Evolutionary conservation across 106 monocot species (phyloP).

Genomic region (Acorus gramineus): DNA sequence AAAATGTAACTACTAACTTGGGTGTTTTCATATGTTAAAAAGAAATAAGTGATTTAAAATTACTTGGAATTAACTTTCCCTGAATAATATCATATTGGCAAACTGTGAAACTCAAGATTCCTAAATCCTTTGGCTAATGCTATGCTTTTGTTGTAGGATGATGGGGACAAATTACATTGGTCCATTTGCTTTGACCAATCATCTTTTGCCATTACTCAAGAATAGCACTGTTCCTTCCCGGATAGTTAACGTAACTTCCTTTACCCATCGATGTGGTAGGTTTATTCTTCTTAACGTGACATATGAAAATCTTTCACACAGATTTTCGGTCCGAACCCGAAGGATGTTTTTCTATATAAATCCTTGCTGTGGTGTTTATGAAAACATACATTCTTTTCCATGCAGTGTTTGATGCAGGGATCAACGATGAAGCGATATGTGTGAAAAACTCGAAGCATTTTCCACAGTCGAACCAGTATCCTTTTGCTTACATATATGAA

Average conservation of each 20-base stretch:
- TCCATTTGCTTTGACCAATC: conserved; percentile 62
- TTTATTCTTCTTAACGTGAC: conserved; percentile 2
- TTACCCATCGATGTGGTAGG: conserved; percentile 86
- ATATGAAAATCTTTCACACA: neutral
- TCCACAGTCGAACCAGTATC: conserved; percentile 30
- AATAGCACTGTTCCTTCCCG: conserved; percentile 70
- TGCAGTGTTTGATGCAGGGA: conserved; percentile 24
- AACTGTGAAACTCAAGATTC: too few species aligned
- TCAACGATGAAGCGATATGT: conserved; percentile 13
- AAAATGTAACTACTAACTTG: too few species aligned
- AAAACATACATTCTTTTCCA: neutral
- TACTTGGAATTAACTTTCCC: too few species aligned
- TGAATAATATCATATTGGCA: too few species aligned
- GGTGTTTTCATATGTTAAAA: too few species aligned
- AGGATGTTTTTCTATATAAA: too few species aligned
- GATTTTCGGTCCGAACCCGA: neutral
- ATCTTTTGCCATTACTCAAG: conserved; percentile 77
- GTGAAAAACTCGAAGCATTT: conserved; percentile 12
- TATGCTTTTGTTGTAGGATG: conserved; percentile 50
- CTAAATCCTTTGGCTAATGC: neutral
- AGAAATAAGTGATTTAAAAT: too few species aligned
- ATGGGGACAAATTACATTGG: conserved; percentile 77
- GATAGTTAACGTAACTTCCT: conserved; percentile 87
- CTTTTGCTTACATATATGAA: conserved; percentile 50
- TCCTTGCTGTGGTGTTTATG: too few species aligned